Conservation (phyloP, 129 eudicot species). For the Centrapalus pauciflorus region DNA sequence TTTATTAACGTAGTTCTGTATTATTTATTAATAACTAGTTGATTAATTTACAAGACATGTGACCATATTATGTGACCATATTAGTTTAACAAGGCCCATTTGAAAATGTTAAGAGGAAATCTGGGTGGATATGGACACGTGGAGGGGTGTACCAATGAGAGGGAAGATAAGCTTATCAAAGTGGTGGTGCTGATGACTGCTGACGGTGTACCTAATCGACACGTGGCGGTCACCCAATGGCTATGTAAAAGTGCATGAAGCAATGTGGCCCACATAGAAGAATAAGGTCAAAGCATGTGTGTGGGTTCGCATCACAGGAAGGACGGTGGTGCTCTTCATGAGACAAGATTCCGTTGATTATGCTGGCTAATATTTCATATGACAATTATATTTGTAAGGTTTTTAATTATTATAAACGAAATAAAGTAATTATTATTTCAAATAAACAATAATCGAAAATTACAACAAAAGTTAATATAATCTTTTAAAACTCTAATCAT, state of each 20-base stretch:
- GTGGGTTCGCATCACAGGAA: no score
- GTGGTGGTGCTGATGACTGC: background rate
- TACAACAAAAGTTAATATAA: no score
- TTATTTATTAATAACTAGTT: no score
- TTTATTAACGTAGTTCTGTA: no score
- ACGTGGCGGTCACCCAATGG: slow-evolving; percentile 1
- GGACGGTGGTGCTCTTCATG: slow-evolving; percentile 23
- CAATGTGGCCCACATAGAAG: slow-evolving; percentile 10
- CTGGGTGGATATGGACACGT: slow-evolving; percentile 25
- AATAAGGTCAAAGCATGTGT: slow-evolving; percentile 25
- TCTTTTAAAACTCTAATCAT: no score
- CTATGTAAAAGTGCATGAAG: background rate
- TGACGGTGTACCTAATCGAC: background rate
- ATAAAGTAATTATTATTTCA: no score
- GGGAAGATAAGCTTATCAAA: slow-evolving; percentile 27
- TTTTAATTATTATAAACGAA: background rate
- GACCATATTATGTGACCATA: no score
- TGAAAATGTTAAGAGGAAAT: slow-evolving; percentile 8
- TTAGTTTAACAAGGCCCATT: no score
- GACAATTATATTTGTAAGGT: no score
- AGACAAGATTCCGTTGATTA: background rate
- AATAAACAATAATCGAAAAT: no score
- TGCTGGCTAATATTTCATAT: background rate
- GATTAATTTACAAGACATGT: no score
- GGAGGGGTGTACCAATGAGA: slow-evolving; percentile 16